Evolutionary conservation across 75 land plant genomes (phyloP), one percentile per base, ranked within the genome.

Genomic region (Isoetes taiwanensis): DNA sequence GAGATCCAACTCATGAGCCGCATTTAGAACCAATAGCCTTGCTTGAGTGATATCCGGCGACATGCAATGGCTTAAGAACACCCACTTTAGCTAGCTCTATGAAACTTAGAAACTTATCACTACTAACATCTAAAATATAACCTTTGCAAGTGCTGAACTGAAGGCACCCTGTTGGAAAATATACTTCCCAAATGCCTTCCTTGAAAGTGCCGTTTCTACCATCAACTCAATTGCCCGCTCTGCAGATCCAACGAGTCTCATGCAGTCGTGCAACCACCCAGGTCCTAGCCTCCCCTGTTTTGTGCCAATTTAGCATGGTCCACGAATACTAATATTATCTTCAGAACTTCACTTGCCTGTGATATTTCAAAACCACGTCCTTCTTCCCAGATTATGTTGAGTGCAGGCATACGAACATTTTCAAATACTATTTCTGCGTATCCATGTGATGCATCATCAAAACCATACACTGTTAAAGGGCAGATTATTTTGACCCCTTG

Each of bases 281-380:
- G 98, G 98, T n/a, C 98, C 98, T 26, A 93, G 72, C 32, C 98
- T 77, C 55, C 98, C 98, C 98, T 93, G 86, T 8, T 69, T 35
- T 35, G n/a, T n/a, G n/a, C n/a, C n/a, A n/a, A n/a, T n/a, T n/a
- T n/a, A n/a, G n/a, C n/a, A n/a, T n/a, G n/a, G n/a, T n/a, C n/a
- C n/a, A n/a, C n/a, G n/a, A n/a, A n/a, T n/a, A n/a, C n/a, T n/a
- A n/a, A n/a, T n/a, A n/a, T n/a, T n/a, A n/a, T n/a, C n/a, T n/a
- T n/a, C n/a, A n/a, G n/a, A n/a, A n/a, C n/a, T n/a, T n/a, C n/a
- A n/a, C 33, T 23, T 63, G 84, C 98, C 77, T 93, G 98, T 2
- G 98, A 95, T 63, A 93, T 93, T 68, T 93, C 98, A 76, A 93
- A 93, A 27, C 98, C 98, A 34, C 98, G 77, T 5, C 98, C 98